Evolutionary conservation across 2,329 filamentous ascomycete genomes (phyloP).

Genomic region (Ophiostoma quercus): DNA sequence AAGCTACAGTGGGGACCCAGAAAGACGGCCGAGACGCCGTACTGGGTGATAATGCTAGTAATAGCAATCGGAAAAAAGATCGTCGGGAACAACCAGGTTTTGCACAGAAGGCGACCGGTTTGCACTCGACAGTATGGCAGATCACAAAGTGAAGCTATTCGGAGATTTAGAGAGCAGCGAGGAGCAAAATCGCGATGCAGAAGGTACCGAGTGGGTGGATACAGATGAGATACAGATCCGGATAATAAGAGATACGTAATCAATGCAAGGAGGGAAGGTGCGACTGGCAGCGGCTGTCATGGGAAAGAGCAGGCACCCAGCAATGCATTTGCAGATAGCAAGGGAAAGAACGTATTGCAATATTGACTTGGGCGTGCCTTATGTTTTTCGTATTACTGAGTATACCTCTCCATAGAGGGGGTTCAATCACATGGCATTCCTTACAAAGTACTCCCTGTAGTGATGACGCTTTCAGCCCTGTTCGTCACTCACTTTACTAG

Average conservation of each 20-base stretch:
- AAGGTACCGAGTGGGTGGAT: background rate
- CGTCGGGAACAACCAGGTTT: background rate
- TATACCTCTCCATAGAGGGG: background rate
- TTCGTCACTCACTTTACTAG: background rate
- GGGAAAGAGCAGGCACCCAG: background rate
- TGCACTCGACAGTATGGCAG: background rate
- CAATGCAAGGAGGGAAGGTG: background rate
- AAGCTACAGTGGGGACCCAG: background rate
- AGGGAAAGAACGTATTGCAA: background rate
- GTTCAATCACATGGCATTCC: background rate
- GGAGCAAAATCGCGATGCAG: background rate
- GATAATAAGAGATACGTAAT: background rate
- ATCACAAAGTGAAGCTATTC: conserved; percentile 8
- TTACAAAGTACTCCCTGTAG: too few species aligned
- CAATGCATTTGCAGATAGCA: background rate
- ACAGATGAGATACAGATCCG: background rate
- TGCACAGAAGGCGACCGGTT: background rate
- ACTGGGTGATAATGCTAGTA: background rate
- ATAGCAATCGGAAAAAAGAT: background rate
- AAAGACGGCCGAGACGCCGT: background rate
- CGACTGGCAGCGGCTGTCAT: background rate
- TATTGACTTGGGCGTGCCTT: background rate
- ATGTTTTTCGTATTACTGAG: background rate
- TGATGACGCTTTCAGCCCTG: conserved; percentile 9
- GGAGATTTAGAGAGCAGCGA: background rate